Percentiles rank a stretch among this genome's conserved stretches.
Conservation (phyloP, 768 basidiomycete genomes). For the Hygrocybe coccinea region DNA sequence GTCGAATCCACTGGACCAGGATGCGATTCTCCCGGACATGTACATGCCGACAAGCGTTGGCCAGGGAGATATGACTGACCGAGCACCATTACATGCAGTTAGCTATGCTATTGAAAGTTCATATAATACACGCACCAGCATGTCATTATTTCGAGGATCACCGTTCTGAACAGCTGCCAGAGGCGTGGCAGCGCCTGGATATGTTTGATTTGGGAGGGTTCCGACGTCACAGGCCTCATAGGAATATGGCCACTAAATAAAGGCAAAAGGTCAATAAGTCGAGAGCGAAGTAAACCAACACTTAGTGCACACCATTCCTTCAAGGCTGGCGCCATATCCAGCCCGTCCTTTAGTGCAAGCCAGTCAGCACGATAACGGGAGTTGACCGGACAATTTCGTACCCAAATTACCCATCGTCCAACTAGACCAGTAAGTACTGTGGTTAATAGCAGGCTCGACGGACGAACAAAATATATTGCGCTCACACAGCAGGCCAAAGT, state of each 20-base stretch:
- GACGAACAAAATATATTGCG: neutral
- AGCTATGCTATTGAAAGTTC: no score
- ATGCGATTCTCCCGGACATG: conserved; percentile 41
- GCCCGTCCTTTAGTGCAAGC: conserved; percentile 48
- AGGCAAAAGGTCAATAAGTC: neutral
- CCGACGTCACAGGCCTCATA: conserved; percentile 77
- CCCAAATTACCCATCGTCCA: conserved; percentile 50
- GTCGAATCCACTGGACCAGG: conserved; percentile 40
- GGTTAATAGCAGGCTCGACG: neutral
- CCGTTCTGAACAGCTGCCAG: conserved; percentile 39
- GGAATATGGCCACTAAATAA: conserved; percentile 54
- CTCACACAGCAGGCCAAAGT: conserved; percentile 38
- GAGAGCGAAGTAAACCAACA: neutral
- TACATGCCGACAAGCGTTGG: conserved; percentile 40
- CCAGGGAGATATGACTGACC: conserved; percentile 68
- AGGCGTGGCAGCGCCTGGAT: conserved; percentile 49
- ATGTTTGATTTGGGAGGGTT: conserved; percentile 71
- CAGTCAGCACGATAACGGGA: conserved; percentile 25
- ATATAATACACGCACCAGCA: conserved; percentile 24
- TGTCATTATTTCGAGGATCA: conserved; percentile 37
- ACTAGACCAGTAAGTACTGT: conserved; percentile 14
- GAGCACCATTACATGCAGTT: no score
- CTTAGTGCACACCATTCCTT: conserved; percentile 47
- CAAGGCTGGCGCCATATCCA: conserved; percentile 63
- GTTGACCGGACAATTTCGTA: conserved; percentile 27